These are phyloP conservation scores for Mangifera indica DNA, from an alignment of 345 rosid species.

Conservation along the genomic window DNA sequence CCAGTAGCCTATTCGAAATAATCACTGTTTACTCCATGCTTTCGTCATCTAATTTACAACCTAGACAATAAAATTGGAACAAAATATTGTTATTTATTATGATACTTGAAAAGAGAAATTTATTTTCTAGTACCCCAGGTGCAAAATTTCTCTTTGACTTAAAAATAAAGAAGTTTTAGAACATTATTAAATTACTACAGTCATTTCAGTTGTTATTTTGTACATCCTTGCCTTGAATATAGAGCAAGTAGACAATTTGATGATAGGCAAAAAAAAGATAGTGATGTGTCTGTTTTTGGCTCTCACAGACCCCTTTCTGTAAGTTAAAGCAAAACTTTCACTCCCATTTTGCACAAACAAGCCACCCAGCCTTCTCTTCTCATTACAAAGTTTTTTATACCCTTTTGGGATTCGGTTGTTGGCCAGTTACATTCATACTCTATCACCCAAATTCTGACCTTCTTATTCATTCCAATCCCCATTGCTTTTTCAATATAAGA, in stretches of 20 bases:
- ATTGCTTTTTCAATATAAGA: slow-evolving; percentile 19
- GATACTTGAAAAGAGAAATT: no score
- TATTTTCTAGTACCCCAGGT: no score
- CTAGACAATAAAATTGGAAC: no score
- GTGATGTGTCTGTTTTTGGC: slow-evolving; percentile 24
- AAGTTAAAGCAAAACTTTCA: slow-evolving; percentile 28
- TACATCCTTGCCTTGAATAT: neutral
- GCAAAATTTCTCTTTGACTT: no score
- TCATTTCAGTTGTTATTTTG: no score
- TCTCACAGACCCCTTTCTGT: slow-evolving; percentile 12
- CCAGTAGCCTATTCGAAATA: no score
- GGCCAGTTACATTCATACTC: neutral
- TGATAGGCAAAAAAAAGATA: no score
- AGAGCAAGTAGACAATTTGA: neutral
- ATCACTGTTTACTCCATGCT: no score
- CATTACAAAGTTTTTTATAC: neutral
- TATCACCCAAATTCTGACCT: slow-evolving; percentile 8
- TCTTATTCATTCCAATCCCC: slow-evolving; percentile 12
- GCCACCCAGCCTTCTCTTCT: neutral
- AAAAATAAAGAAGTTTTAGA: no score
- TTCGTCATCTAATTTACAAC: no score
- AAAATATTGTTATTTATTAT: no score
- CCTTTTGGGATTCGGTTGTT: neutral
- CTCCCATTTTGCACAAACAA: neutral
- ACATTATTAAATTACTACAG: no score